Conservation (phyloP, 2,329 filamentous ascomycete genomes). For the Colletotrichum tanaceti region DNA sequence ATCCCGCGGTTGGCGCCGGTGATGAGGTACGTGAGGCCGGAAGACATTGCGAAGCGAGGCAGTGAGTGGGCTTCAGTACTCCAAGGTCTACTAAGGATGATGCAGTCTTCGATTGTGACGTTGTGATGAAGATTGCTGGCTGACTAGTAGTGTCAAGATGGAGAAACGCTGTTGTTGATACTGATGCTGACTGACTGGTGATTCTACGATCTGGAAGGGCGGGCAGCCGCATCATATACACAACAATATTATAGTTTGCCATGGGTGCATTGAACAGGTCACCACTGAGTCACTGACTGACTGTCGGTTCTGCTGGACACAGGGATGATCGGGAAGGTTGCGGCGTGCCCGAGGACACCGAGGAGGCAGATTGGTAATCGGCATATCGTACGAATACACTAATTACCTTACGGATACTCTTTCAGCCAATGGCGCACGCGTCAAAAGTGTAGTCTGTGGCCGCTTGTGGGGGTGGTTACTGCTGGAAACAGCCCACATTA, state of each 20-base stretch:
- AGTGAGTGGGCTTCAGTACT: no score
- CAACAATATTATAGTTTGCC: no score
- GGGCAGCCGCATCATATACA: not conserved
- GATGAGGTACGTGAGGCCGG: slow-evolving; percentile 49
- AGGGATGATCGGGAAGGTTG: not conserved
- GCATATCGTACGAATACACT: no score
- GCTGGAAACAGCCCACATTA: no score
- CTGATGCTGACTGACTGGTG: not conserved
- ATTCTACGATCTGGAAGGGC: not conserved
- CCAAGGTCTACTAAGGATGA: no score
- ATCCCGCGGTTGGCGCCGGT: slow-evolving; percentile 46
- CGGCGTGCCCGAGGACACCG: not conserved
- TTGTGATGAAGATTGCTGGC: not conserved
- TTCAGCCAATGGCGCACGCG: not conserved
- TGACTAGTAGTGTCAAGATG: no score
- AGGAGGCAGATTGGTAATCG: not conserved
- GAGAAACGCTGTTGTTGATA: not conserved
- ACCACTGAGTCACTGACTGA: no score
- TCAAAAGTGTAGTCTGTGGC: not conserved
- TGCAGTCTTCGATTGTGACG: no score
- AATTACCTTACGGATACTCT: no score
- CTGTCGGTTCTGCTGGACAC: not conserved
- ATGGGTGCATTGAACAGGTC: not conserved
- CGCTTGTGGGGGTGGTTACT: no score
- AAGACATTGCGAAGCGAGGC: slow-evolving; percentile 45